A percentile compares a stretch with the other conserved stretches of the same genome.
Evolutionary conservation across 108 stramenopile species (phyloP).

Genomic region (Bacterosira constricta): DNA sequence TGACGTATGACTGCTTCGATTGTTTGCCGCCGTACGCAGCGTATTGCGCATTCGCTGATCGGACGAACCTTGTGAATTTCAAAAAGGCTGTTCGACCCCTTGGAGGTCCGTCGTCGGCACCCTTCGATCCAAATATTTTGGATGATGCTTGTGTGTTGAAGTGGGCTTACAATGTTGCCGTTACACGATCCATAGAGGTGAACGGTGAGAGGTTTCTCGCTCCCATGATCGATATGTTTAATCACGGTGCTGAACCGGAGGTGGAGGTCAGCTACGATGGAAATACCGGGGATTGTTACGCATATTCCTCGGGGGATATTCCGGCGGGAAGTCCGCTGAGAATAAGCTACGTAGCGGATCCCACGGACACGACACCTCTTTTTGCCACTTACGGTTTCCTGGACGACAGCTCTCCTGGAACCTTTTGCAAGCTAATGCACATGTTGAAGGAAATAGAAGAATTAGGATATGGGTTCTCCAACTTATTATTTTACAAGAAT

Average conservation of each 20-base stretch:
- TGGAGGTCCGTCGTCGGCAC: not conserved
- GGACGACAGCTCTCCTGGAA: conserved; percentile 59
- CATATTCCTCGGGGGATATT: conserved; percentile 40
- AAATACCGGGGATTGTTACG: conserved; percentile 56
- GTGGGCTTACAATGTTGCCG: conserved; percentile 22
- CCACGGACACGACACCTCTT: conserved; percentile 52
- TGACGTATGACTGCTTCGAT: conserved; percentile 29
- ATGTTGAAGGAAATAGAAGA: conserved; percentile 50
- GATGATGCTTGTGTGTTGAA: conserved; percentile 20
- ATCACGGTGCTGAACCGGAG: conserved; percentile 63
- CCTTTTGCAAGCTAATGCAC: conserved; percentile 68
- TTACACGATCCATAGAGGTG: not conserved
- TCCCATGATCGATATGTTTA: conserved; percentile 70
- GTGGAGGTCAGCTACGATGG: conserved; percentile 54
- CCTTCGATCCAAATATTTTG: conserved; percentile 7
- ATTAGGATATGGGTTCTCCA: conserved; percentile 56
- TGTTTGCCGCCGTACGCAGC: conserved; percentile 19
- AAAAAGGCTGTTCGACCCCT: not conserved
- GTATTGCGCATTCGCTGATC: conserved; percentile 5
- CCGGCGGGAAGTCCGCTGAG: conserved; percentile 58
- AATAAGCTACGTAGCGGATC: conserved; percentile 53
- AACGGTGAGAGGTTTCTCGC: conserved; percentile 32
- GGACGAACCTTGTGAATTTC: not conserved
- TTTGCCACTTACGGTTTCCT: conserved; percentile 65
- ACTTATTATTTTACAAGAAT: conserved; percentile 64